These are phyloP conservation scores for Maudiozyma bulderi DNA, from an alignment of 805 yeast genomes.

Conservation along the genomic window DNA sequence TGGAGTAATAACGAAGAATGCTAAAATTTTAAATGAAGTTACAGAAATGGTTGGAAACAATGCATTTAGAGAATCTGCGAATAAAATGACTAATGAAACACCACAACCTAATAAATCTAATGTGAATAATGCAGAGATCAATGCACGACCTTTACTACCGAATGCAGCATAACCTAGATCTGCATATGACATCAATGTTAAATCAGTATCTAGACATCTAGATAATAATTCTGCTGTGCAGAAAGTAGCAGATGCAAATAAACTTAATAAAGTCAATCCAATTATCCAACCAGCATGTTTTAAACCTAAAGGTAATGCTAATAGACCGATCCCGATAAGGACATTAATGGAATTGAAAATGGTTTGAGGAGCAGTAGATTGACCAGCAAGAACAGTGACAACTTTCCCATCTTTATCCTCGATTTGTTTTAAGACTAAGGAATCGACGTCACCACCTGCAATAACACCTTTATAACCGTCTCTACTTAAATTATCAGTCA, in stretches of 20 bases:
- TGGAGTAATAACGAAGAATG: constrained; percentile 67
- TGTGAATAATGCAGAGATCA: constrained; percentile 66
- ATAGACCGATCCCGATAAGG: constrained; percentile 64
- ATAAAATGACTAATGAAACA: constrained; percentile 68
- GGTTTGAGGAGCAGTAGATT: constrained; percentile 72
- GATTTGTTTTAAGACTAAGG: constrained; percentile 48
- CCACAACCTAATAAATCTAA: constrained; percentile 74
- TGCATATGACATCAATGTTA: constrained; percentile 74
- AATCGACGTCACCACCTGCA: constrained; percentile 37
- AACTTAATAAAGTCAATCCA: constrained; percentile 49
- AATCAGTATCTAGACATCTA: constrained; percentile 69
- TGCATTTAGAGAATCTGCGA: constrained; percentile 77
- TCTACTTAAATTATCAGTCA: constrained; percentile 31
- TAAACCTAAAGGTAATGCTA: constrained; percentile 64
- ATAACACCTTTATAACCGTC: constrained; percentile 25
- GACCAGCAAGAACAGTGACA: constrained; percentile 67
- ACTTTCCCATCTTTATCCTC: constrained; percentile 64
- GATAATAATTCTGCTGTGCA: constrained; percentile 72
- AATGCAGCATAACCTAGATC: constrained; percentile 82
- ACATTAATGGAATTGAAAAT: constrained; percentile 70
- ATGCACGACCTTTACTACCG: constrained; percentile 64
- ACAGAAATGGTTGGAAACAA: constrained; percentile 46
- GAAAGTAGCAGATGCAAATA: constrained; percentile 60
- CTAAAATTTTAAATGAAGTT: constrained; percentile 52
- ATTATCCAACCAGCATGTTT: constrained; percentile 60